These are phyloP conservation scores for Trifolium dubium DNA, from an alignment of 306 rosid species.

Conservation along the genomic window DNA sequence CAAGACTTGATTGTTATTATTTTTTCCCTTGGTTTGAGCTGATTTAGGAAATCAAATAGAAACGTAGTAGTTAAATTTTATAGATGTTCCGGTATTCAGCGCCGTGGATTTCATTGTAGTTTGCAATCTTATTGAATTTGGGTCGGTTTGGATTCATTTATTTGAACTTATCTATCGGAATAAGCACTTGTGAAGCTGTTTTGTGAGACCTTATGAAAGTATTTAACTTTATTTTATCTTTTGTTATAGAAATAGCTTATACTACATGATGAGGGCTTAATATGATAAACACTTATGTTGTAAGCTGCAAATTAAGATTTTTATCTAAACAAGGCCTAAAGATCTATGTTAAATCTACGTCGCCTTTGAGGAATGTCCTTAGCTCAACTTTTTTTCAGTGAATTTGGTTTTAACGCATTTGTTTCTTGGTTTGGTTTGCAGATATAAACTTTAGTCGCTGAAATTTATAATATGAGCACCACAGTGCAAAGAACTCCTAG, in stretches of 20 bases:
- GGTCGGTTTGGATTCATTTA: not conserved
- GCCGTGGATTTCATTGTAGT: not conserved
- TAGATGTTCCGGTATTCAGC: constrained; percentile 2
- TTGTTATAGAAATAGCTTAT: no score
- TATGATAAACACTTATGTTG: not conserved
- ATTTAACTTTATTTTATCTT: not conserved
- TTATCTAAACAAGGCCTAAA: not conserved
- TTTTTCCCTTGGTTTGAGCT: not conserved
- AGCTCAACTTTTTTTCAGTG: not conserved
- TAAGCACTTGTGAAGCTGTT: no score
- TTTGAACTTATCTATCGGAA: not conserved
- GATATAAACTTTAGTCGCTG: constrained; percentile 30
- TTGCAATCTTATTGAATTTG: not conserved
- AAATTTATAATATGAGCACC: constrained; percentile 57
- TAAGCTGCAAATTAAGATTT: not conserved
- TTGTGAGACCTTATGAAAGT: not conserved
- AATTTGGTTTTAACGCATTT: constrained; percentile 26
- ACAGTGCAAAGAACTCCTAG: constrained; percentile 75
- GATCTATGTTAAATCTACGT: not conserved
- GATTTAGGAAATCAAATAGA: constrained; percentile 12
- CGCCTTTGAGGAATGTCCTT: not conserved
- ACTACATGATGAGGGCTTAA: not conserved
- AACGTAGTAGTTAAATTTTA: not conserved
- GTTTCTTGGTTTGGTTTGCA: constrained; percentile 41
- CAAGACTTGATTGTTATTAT: no score